Evolutionary conservation across 441 rosid genomes (phyloP).

Genomic region (Bocquillonia castaneifolia): DNA sequence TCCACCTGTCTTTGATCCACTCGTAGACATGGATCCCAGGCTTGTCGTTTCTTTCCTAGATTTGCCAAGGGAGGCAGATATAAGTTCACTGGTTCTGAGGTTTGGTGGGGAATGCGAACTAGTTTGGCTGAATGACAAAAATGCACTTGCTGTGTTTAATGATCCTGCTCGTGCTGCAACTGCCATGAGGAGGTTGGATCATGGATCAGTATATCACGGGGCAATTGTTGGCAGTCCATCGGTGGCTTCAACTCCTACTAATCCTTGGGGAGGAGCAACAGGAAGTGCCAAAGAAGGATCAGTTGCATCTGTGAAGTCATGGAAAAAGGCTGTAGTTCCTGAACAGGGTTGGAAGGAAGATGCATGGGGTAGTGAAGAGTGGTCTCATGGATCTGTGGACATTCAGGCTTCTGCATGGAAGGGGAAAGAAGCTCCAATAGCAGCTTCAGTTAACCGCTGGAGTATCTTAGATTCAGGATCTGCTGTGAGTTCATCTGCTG

Average conservation of each 20-base stretch:
- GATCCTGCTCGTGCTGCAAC: slow-evolving; percentile 97
- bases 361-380: slow-evolving; percentile 74
- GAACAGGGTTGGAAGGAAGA: slow-evolving; percentile 57
- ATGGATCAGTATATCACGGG: slow-evolving; percentile 79
- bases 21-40: slow-evolving; percentile 95
- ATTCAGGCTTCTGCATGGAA: slow-evolving; percentile 51
- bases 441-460: slow-evolving; percentile 70
- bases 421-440: slow-evolving; percentile 48
- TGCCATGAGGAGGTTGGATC: slow-evolving; percentile 96
- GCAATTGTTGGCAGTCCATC: slow-evolving; percentile 41
- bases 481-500: slow-evolving; percentile 29
- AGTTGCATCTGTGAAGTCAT: slow-evolving; percentile 43
- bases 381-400: slow-evolving; percentile 44
- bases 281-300: slow-evolving; percentile 37
- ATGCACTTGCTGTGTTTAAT: slow-evolving; percentile 86
- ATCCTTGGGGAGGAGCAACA: slow-evolving; percentile 62
- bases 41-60: slow-evolving; percentile 85
- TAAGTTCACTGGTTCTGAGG: slow-evolving; percentile 76
- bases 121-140: slow-evolving; percentile 94
- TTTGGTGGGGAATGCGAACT: slow-evolving; percentile 98
- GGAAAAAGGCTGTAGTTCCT: slow-evolving; percentile 81
- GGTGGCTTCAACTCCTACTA: slow-evolving; percentile 36
- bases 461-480: slow-evolving; percentile 57
- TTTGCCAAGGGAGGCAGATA: slow-evolving; percentile 92
- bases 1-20: slow-evolving; percentile 63